These are phyloP conservation scores for Alternaria sp. DNA, from an alignment of 2,329 filamentous ascomycete genomes.

Conservation along the genomic window DNA sequence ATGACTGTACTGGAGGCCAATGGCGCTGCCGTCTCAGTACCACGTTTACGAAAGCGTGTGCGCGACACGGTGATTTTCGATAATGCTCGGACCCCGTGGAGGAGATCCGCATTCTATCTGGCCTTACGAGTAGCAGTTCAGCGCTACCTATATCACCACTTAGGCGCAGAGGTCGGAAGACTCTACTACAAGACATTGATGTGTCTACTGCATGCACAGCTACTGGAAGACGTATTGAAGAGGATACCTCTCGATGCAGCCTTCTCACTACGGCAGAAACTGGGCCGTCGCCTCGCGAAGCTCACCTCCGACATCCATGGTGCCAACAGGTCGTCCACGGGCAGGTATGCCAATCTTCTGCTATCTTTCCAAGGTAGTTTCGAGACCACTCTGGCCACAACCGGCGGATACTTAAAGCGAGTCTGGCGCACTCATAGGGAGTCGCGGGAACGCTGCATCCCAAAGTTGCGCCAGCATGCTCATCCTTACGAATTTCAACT, in stretches of 20 bases:
- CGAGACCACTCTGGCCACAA: conserved; percentile 22
- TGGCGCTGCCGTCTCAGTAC: conserved; percentile 53
- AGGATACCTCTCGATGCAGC: conserved; percentile 49
- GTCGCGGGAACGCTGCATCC: conserved; percentile 52
- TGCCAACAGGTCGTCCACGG: not conserved
- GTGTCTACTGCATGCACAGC: conserved; percentile 56
- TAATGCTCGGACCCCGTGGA: conserved; percentile 64
- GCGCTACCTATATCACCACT: conserved; percentile 57
- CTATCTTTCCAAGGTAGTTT: conserved; percentile 20
- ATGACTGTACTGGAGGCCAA: conserved; percentile 67
- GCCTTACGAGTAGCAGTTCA: conserved; percentile 66
- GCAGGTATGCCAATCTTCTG: conserved; percentile 8
- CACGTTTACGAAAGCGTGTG: conserved; percentile 64
- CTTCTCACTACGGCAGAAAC: conserved; percentile 60
- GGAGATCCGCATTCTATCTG: conserved; percentile 69
- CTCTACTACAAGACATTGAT: conserved; percentile 67
- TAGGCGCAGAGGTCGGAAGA: conserved; percentile 56
- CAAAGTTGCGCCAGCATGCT: conserved; percentile 53
- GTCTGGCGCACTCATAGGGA: conserved; percentile 34
- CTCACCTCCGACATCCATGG: conserved; percentile 56
- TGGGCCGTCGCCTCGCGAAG: conserved; percentile 67
- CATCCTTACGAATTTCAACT: conserved; percentile 25
- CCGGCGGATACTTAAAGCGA: conserved; percentile 26
- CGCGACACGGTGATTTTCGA: conserved; percentile 68
- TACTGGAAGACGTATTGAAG: conserved; percentile 56